Evolutionary conservation across 2,329 filamentous ascomycete species (phyloP).

Genomic region (Knufia petricola): DNA sequence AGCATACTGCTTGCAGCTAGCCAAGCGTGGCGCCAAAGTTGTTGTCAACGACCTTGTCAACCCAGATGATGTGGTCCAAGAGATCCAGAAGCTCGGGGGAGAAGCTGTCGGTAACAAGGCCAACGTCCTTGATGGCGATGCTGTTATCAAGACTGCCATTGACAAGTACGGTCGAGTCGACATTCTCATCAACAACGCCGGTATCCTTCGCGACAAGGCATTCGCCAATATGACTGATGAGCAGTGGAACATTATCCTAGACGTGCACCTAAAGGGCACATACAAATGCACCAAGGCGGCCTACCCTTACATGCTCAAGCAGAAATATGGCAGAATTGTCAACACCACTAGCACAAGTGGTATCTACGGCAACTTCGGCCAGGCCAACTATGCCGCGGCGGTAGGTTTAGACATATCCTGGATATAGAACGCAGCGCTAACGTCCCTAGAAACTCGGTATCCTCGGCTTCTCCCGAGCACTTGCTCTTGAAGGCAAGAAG

Average conservation of each 20-base stretch:
- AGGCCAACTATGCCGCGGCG: conserved; percentile 91
- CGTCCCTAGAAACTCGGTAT: conserved; percentile 68
- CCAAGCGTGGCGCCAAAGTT: conserved; percentile 70
- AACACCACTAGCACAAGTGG: conserved; percentile 96
- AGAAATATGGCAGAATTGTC: conserved; percentile 93
- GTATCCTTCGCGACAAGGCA: conserved; percentile 94
- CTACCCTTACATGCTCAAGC: conserved; percentile 95
- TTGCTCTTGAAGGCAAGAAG: conserved; percentile 87
- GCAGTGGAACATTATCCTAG: conserved; percentile 84
- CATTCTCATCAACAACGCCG: conserved; percentile 94
- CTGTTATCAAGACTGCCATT: conserved; percentile 84
- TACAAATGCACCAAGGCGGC: conserved; percentile 97
- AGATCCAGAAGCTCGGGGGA: conserved; percentile 83
- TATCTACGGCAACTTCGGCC: conserved; percentile 98
- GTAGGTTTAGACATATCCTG: conserved; percentile 40
- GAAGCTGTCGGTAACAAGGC: conserved; percentile 89
- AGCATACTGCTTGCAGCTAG: conserved; percentile 78
- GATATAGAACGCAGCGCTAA: conserved; percentile 11
- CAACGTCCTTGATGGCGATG: conserved; percentile 84
- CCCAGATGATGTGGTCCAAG: conserved; percentile 79
- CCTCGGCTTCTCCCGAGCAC: conserved; percentile 84
- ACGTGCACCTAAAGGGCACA: conserved; percentile 86
- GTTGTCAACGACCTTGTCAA: conserved; percentile 95
- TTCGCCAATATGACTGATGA: conserved; percentile 96
- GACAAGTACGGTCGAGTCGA: conserved; percentile 90